Conservation (phyloP, 495 filamentous ascomycete species). For the Evernia prunastri region DNA sequence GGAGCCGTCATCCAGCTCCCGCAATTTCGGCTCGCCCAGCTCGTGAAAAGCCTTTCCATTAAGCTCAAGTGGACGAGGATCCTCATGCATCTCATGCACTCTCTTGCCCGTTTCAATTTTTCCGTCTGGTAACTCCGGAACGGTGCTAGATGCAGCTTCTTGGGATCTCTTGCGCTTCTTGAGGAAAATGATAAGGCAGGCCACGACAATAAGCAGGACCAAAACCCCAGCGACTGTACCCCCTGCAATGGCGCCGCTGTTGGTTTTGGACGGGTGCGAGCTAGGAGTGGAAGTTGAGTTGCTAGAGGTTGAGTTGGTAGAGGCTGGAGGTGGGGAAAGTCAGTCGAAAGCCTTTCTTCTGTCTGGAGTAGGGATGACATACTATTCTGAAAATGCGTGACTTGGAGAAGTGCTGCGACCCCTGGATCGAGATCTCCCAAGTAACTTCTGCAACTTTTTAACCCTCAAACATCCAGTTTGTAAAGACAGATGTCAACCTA, state of each 20-base stretch:
- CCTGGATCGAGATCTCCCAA: background rate
- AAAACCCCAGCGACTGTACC: background rate
- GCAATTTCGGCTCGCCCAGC: background rate
- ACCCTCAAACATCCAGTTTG: background rate
- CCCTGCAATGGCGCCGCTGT: slow-evolving; percentile 11
- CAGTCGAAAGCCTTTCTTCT: background rate
- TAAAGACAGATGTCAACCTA: background rate
- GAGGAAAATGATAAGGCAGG: background rate
- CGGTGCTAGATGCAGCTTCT: background rate
- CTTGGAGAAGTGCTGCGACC: background rate
- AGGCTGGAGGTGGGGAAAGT: background rate
- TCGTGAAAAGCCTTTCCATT: background rate
- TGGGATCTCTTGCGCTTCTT: background rate
- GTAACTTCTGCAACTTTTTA: background rate
- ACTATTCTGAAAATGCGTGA: slow-evolving; percentile 15
- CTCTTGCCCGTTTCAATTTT: background rate
- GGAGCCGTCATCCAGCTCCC: background rate
- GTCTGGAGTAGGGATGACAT: background rate
- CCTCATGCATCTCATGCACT: slow-evolving; percentile 4
- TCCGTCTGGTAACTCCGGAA: background rate
- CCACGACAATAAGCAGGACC: background rate
- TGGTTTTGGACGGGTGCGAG: background rate
- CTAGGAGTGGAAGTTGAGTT: background rate
- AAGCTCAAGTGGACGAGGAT: background rate
- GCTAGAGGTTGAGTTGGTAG: background rate